Evolutionary conservation across 2,329 filamentous ascomycete species (phyloP).

Genomic region (Cladosporium sp.): DNA sequence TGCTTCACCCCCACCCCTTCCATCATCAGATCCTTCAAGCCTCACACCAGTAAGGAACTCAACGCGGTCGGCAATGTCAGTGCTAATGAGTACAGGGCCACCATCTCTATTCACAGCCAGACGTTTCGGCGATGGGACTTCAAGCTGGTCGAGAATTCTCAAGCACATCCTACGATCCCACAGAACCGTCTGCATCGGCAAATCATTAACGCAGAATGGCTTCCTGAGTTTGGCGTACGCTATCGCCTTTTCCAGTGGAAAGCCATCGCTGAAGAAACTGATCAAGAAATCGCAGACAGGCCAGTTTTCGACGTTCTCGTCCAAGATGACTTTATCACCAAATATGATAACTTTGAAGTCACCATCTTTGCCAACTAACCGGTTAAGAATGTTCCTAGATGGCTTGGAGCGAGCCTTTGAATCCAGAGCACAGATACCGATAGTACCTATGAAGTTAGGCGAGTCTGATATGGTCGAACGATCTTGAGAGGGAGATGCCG

Average conservation of each 20-base stretch:
- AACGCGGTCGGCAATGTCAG: constrained; percentile 75
- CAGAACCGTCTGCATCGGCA: constrained; percentile 93
- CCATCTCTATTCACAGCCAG: constrained; percentile 92
- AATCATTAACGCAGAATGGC: constrained; percentile 94
- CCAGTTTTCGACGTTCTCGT: constrained; percentile 96
- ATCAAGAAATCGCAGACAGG: constrained; percentile 94
- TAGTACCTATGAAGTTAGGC: constrained; percentile 58
- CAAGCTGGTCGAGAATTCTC: constrained; percentile 79
- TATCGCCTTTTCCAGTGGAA: constrained; percentile 94
- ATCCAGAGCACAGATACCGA: constrained; percentile 93
- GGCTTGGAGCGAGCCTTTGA: constrained; percentile 96
- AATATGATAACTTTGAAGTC: constrained; percentile 98
- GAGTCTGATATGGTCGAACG: constrained; percentile 54
- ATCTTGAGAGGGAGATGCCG: constrained; percentile 73
- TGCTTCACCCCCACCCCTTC: constrained; percentile 55
- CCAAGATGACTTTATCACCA: constrained; percentile 96
- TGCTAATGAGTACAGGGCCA: constrained; percentile 71
- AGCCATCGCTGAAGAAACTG: constrained; percentile 97
- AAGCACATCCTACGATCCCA: constrained; percentile 94
- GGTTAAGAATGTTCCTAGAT: constrained; percentile 90
- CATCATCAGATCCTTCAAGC: constrained; percentile 66
- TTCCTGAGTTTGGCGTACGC: constrained; percentile 89
- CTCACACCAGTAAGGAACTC: constrained; percentile 74
- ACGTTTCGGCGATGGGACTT: constrained; percentile 81
- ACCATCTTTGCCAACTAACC: constrained; percentile 80